phyloP scores from a whole-genome alignment of 371 early-diverging fungal genomes.

The Mucor circinelloides region DNA sequence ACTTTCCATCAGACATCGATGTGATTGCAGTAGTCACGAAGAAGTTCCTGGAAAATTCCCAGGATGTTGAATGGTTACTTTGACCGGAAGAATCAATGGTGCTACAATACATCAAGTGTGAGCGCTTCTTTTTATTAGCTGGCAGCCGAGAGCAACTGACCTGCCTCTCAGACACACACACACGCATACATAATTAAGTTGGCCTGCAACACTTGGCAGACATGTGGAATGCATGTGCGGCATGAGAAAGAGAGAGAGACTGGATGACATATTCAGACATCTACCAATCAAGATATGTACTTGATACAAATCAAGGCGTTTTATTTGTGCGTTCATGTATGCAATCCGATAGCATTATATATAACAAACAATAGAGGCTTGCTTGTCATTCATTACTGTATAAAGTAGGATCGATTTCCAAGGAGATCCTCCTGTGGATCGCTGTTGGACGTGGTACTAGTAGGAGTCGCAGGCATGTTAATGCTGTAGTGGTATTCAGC shows the following conservation, averaged over 20 bases:
- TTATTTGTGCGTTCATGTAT: not conserved
- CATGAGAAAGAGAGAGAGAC: not conserved
- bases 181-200: too few species aligned
- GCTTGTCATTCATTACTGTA: not conserved
- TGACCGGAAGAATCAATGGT: not conserved
- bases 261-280: not conserved
- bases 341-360: not conserved
- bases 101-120: not conserved
- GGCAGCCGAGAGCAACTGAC: too few species aligned
- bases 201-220: too few species aligned
- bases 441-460: not conserved
- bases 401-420: not conserved
- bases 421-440: not conserved
- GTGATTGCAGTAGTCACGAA: conserved; percentile 8
- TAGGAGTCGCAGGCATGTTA: not conserved
- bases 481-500: not conserved
- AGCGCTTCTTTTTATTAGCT: too few species aligned
- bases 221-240: not conserved
- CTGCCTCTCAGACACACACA: too few species aligned
- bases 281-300: not conserved
- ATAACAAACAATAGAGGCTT: not conserved
- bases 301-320: not conserved
- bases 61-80: not conserved
- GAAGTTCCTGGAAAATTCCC: conserved; percentile 11
- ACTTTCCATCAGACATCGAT: not conserved